Conservation (phyloP, 371 early-diverging fungal species). For the Mortierella sp. region DNA sequence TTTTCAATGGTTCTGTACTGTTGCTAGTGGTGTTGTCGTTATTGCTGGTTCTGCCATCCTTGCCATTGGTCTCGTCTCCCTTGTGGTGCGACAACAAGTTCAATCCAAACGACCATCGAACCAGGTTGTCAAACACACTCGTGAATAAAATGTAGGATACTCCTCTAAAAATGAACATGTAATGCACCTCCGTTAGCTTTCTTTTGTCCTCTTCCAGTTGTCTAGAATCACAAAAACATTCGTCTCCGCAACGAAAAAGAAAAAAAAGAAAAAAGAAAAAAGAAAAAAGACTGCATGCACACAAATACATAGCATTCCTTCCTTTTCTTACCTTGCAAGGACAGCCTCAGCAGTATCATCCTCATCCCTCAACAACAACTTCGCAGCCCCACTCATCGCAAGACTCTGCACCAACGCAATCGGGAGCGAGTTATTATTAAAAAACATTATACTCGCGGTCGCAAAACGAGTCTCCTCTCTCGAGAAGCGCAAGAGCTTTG, state of each 20-base stretch:
- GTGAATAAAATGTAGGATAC: slow-evolving; percentile 84
- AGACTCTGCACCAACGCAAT: slow-evolving; percentile 79
- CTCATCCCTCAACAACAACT: slow-evolving; percentile 68
- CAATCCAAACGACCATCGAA: slow-evolving; percentile 84
- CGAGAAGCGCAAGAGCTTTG: slow-evolving; percentile 59
- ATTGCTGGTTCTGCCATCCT: not conserved
- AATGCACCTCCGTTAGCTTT: not conserved
- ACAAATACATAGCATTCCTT: not conserved
- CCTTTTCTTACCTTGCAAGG: slow-evolving; percentile 67
- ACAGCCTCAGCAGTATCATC: slow-evolving; percentile 74
- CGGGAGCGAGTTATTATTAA: slow-evolving; percentile 83
- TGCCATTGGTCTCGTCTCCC: slow-evolving; percentile 24
- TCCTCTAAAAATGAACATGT: slow-evolving; percentile 61
- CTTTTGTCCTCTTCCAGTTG: not conserved
- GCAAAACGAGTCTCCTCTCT: slow-evolving; percentile 70
- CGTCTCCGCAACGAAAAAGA: not conserved
- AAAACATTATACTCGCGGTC: slow-evolving; percentile 75
- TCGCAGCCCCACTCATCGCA: slow-evolving; percentile 74
- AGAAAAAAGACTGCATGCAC: too few relatives aligned
- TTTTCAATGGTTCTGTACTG: not conserved
- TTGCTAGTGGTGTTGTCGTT: not conserved
- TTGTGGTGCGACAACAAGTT: slow-evolving; percentile 62
- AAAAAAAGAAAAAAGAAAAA: too few relatives aligned
- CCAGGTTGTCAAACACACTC: slow-evolving; percentile 78
- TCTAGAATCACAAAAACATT: not conserved